Evolutionary conservation across 176 grass and related monocot genomes (phyloP), one percentile per base, ranked within the genome.

Genomic region (Carex parvula): DNA sequence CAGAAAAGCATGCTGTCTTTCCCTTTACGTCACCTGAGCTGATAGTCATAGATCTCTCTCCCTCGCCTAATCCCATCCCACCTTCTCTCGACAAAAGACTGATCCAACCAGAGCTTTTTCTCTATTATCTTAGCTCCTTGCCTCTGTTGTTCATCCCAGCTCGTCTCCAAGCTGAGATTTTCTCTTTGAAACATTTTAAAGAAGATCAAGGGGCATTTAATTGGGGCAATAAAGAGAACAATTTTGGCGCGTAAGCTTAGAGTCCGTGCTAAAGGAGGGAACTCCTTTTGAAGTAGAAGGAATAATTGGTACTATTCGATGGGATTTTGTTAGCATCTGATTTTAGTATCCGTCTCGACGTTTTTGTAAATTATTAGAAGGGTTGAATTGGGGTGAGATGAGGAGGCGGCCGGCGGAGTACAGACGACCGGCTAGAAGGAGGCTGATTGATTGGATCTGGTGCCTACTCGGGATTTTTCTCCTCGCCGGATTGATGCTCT

Each of bases 391-490:
- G 16, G 54, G 81, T 13, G 87, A 87, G 72, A 92, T 94, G 86
- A 83, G 91, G 84, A 80, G 88, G 81, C 88, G 93, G 81, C 89
- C 91, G 32, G 84, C 84, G 5, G 94, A 97, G 81, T 92, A 87
- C 66, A 90, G 90, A 53, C 96, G 96, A 13, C 87, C 83, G 50
- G 75, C 88, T 72, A 87, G 91, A 46, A 84, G 93, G 77, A 79
- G 90, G 87, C 60, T 95, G 64, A 78, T 93, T 1, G 88, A 79
- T 16, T 93, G 96, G 96, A 99, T 92, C 91, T 99, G 96, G 93
- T 90, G 73, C 83, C 85, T 99, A 50, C 81, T 99, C 78, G 93
- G 89, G 88, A 88, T 95, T 58, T 95, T 93, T 81, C 79, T 95
- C 58, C 12, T 93, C 9, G 85, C 90, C 24, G 96, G 89, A 53